Conservation (phyloP, 495 filamentous ascomycete genomes). For the Hypoxylon lienhwacheense region DNA sequence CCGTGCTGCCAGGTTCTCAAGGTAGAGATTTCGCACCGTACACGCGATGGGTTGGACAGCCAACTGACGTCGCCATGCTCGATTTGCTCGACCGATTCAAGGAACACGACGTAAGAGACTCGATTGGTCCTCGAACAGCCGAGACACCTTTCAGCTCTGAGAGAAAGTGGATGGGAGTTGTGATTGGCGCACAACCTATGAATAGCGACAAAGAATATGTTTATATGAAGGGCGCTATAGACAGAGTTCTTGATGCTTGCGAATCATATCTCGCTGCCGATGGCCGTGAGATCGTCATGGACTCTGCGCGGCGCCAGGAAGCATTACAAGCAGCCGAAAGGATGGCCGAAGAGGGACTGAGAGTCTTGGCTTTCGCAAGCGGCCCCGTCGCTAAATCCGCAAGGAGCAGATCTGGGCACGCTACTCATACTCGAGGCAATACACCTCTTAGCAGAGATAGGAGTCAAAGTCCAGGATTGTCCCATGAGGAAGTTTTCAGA, state of each 20-base stretch:
- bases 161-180: slow-evolving; percentile 98
- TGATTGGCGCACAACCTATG: slow-evolving; percentile 64
- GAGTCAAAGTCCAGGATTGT: slow-evolving; percentile 44
- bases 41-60: slow-evolving; percentile 94
- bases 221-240: slow-evolving; percentile 93
- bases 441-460: slow-evolving; percentile 38
- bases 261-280: slow-evolving; percentile 88
- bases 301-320: slow-evolving; percentile 71
- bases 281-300: slow-evolving; percentile 83
- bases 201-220: slow-evolving; percentile 66
- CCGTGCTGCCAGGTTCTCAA: slow-evolving; percentile 76
- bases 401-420: slow-evolving; percentile 38
- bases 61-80: slow-evolving; percentile 92
- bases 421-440: slow-evolving; percentile 31
- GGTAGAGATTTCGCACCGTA: slow-evolving; percentile 61
- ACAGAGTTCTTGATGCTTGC: slow-evolving; percentile 81
- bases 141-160: slow-evolving; percentile 97
- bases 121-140: slow-evolving; percentile 71
- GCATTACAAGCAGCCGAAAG: slow-evolving; percentile 79
- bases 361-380: slow-evolving; percentile 90
- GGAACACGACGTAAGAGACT: slow-evolving; percentile 85
- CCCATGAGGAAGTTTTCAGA: slow-evolving; percentile 73
- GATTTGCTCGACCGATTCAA: slow-evolving; percentile 88
- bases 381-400: slow-evolving; percentile 54
- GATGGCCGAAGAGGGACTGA: slow-evolving; percentile 91